Base-by-base conservation (phyloP, 2,329 filamentous ascomycete genomes). In the Penicillium sp. region DNA sequence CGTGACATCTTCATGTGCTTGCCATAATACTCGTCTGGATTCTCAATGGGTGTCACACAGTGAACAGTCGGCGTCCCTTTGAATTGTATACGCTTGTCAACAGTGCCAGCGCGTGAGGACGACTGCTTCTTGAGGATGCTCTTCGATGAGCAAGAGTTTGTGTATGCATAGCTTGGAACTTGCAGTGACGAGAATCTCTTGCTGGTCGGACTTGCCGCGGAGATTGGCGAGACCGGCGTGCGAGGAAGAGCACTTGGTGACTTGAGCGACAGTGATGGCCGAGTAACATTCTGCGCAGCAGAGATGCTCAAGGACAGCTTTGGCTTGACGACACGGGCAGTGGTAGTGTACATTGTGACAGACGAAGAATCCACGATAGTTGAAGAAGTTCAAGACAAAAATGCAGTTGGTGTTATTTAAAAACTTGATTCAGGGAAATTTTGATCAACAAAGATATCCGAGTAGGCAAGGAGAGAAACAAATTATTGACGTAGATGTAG, bases 11-110 rank as follows among this genome's bases (percentile, higher is more conserved):
- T 79, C 39, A 65, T 71, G 59, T 79, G 74, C n/a, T 66, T 71
- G 45, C 78, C 78, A 49, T 80, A 79, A 59, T 79, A 80, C 50
- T 79, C 78, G 18, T 79, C 75, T 5, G 73, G 71, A 18, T 77
- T 75, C 62, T 79, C 77, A 58, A 81, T 79, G 0, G 78, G 78
- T 2, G 77, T 79, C 47, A 81, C 74, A 54, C 74, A 76, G 65
- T 79, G 70, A 24, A 81, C 72, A 22, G 72, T 75, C 4, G 78
- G 78, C 6, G 75, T 74, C 37, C 70, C 72, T 38, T 69, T 64
- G 63, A 80, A 80, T 46, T 77, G 72, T 45, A 79, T 74, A 44
- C 71, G 71, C 59, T 78, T 78, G 32, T 67, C 61, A 46, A 59
- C 29, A 43, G 60, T 54, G 26, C 60, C 47, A 22, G 64, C 35